A percentile compares a stretch with the other conserved stretches of the same genome.
phyloP scores from a whole-genome alignment of 2,329 filamentous ascomycete genomes.

The Fusarium brachygibbosum region DNA sequence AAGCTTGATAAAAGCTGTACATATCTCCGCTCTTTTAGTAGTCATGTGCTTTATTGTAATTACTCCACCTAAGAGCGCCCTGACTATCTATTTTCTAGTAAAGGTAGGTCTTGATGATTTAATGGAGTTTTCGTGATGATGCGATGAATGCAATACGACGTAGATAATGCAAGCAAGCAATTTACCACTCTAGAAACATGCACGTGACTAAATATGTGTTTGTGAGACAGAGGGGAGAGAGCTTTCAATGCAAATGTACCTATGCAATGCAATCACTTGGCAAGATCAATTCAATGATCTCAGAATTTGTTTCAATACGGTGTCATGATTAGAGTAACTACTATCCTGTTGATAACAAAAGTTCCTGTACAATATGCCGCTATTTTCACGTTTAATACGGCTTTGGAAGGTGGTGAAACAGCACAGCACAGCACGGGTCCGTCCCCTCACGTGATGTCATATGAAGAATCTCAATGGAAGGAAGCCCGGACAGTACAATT shows the following conservation, averaged over 20 bases:
- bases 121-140: not conserved
- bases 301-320: constrained; percentile 13
- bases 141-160: not conserved
- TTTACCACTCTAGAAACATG: not conserved
- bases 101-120: not conserved
- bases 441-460: constrained; percentile 36
- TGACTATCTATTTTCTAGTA: not conserved
- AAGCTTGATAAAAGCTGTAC: not conserved
- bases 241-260: not conserved
- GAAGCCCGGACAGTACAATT: not conserved
- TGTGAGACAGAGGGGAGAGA: not conserved
- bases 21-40: not conserved
- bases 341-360: constrained; percentile 13
- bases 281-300: constrained; percentile 3
- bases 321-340: not conserved
- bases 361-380: constrained; percentile 17
- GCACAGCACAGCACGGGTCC: not conserved
- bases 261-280: not conserved
- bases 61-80: not conserved
- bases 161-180: not conserved
- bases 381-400: constrained; percentile 23
- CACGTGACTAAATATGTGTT: constrained; percentile 9
- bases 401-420: constrained; percentile 26
- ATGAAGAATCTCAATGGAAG: constrained; percentile 29
- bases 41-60: not conserved